These are phyloP conservation scores for Chlorociboria aeruginascens DNA, from an alignment of 495 filamentous ascomycete species.

Conservation along the genomic window DNA sequence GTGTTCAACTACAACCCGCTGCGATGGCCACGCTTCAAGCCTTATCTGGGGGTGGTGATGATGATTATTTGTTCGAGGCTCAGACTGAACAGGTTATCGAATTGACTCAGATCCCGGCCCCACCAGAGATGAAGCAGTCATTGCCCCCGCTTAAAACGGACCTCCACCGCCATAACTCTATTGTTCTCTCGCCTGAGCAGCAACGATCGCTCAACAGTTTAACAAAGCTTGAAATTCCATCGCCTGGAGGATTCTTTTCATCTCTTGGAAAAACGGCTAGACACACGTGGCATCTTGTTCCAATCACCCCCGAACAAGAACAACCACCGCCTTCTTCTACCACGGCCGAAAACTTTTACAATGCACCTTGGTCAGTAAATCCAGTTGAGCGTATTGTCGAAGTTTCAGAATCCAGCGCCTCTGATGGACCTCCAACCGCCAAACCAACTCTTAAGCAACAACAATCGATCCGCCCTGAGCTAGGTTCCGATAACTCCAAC, in stretches of 20 bases:
- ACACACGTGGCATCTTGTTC: conserved; percentile 60
- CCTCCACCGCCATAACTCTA: conserved; percentile 21
- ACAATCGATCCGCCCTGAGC: conserved; percentile 8
- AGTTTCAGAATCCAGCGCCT: conserved; percentile 33
- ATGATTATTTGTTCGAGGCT: conserved; percentile 30
- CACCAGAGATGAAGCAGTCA: conserved; percentile 21
- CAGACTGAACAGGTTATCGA: conserved; percentile 40
- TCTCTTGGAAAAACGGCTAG: conserved; percentile 59
- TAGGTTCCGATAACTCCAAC: conserved; percentile 12
- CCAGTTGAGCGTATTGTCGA: conserved; percentile 62
- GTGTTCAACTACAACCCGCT: conserved; percentile 63
- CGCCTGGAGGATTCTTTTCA: conserved; percentile 83
- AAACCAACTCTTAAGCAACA: conserved; percentile 23
- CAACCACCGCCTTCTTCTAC: conserved; percentile 53
- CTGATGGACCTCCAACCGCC: conserved; percentile 58
- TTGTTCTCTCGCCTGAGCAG: conserved; percentile 28
- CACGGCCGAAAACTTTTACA: conserved; percentile 76
- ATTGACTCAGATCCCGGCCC: conserved; percentile 14
- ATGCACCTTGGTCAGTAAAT: conserved; percentile 49
- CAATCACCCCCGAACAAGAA: conserved; percentile 27
- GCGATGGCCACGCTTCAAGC: conserved; percentile 69
- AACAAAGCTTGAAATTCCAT: conserved; percentile 69
- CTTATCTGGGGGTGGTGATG: conserved; percentile 43
- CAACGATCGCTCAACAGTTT: conserved; percentile 38
- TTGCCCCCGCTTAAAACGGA: conserved; percentile 17